Conservation (phyloP, 345 rosid genomes). For the Capsella bursapastoris region DNA sequence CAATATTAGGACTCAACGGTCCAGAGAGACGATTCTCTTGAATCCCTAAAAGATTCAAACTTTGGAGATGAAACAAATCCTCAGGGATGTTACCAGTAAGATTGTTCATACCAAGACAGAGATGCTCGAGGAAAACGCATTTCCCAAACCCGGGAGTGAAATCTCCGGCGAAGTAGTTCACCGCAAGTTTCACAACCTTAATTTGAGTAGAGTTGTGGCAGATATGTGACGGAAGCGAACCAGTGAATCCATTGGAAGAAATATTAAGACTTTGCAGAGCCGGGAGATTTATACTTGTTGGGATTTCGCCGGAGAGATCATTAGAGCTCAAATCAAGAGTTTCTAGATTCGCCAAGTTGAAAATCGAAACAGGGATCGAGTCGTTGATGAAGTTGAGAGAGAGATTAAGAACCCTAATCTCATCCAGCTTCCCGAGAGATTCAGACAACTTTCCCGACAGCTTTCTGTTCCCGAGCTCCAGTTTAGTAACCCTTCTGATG, state of each 20-base stretch:
- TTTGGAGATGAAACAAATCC: constrained; percentile 56
- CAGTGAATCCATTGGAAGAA: constrained; percentile 54
- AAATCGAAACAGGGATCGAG: constrained; percentile 59
- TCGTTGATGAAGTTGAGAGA: constrained; percentile 58
- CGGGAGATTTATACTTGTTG: constrained; percentile 51
- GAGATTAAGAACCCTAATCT: constrained; percentile 61
- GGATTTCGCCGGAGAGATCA: constrained; percentile 55
- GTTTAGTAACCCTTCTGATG: constrained; percentile 49
- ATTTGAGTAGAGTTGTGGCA: constrained; percentile 56
- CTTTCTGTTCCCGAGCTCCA: constrained; percentile 50
- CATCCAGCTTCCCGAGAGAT: constrained; percentile 53
- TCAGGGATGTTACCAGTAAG: constrained; percentile 58
- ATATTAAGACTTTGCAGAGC: constrained; percentile 51
- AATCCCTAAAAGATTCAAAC: constrained; percentile 50
- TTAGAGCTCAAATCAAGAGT: constrained; percentile 67
- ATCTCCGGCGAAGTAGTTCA: constrained; percentile 62
- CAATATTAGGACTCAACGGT: constrained; percentile 45
- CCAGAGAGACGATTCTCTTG: constrained; percentile 69
- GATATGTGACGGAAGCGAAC: constrained; percentile 56
- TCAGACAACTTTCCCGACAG: constrained; percentile 57
- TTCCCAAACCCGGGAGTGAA: constrained; percentile 53
- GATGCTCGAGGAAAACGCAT: constrained; percentile 53
- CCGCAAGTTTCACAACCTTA: constrained; percentile 46
- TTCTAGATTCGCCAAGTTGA: constrained; percentile 49
- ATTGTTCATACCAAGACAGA: constrained; percentile 66